Evolutionary conservation across 441 rosid genomes (phyloP).

Genomic region (Kokia cookei): DNA sequence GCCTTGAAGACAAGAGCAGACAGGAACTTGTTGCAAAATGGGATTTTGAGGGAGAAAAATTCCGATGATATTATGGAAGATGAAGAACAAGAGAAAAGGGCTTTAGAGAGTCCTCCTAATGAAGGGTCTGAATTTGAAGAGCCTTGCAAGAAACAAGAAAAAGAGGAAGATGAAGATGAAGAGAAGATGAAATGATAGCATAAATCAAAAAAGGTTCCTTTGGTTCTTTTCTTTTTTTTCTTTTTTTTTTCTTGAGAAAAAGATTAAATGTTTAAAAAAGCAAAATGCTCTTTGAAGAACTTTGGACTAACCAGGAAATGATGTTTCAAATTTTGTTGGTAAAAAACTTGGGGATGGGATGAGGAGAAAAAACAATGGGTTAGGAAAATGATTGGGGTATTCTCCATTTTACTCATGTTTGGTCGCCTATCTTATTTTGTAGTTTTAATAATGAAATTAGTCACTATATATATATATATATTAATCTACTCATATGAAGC

Average conservation of each 20-base stretch:
- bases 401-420: constrained; percentile 12
- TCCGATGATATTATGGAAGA: constrained; percentile 22
- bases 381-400: constrained; percentile 4
- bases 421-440: not conserved
- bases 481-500: not conserved
- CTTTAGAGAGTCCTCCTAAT: constrained; percentile 52
- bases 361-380: constrained; percentile 1
- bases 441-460: constrained; percentile 14
- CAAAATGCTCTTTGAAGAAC: not conserved
- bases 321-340: constrained; percentile 3
- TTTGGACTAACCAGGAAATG: not conserved
- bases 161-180: not conserved
- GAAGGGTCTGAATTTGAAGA: constrained; percentile 34
- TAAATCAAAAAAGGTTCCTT: not conserved
- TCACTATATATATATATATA: constrained; percentile 6
- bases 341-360: not conserved
- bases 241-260: not conserved
- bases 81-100: constrained; percentile 66
- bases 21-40: constrained; percentile 24
- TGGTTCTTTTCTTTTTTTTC: not conserved
- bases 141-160: constrained; percentile 26
- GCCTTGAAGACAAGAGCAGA: constrained; percentile 45
- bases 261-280: not conserved
- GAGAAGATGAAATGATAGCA: constrained; percentile 9
- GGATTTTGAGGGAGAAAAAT: constrained; percentile 22